phyloP scores from a whole-genome alignment of 345 rosid genomes.

The Limnanthes douglasii region DNA sequence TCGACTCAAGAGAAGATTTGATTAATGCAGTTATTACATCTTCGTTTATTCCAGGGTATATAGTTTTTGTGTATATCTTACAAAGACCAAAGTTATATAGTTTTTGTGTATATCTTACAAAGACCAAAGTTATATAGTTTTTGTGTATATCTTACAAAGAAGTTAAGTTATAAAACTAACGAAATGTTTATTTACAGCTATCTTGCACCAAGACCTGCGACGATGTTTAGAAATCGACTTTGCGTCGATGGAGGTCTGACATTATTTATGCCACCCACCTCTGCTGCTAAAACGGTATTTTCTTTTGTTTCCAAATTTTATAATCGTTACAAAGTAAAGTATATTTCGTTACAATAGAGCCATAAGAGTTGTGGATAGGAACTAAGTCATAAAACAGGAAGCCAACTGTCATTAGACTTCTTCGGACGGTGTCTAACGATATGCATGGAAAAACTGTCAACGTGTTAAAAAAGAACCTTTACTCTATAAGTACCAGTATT shows the following conservation, averaged over 20 bases:
- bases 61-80: constrained; percentile 6
- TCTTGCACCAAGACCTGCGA: constrained; percentile 90
- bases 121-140: constrained; percentile 56
- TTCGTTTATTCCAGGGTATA: constrained; percentile 85
- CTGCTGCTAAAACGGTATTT: constrained; percentile 76
- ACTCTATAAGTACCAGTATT: too few relatives aligned
- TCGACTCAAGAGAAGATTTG: constrained; percentile 82
- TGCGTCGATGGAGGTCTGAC: constrained; percentile 97
- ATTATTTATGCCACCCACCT: constrained; percentile 90
- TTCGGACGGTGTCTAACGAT: too few relatives aligned
- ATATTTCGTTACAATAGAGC: too few relatives aligned
- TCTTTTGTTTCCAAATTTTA: too few relatives aligned
- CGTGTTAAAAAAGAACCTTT: too few relatives aligned
- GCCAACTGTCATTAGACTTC: too few relatives aligned
- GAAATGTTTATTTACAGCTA: constrained; percentile 28
- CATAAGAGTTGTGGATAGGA: too few relatives aligned
- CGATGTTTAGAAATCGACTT: constrained; percentile 65
- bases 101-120: constrained; percentile 6
- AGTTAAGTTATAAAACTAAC: too few relatives aligned
- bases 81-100: constrained; percentile 59
- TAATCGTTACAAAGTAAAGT: too few relatives aligned
- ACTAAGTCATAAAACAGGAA: too few relatives aligned
- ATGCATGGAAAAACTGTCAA: too few relatives aligned
- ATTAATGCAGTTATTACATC: constrained; percentile 83
- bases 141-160: constrained; percentile 5